Percentiles rank a stretch among this genome's conserved stretches.
phyloP scores from a whole-genome alignment of 495 filamentous ascomycete species.

The Aspergillus egyptiacus region DNA sequence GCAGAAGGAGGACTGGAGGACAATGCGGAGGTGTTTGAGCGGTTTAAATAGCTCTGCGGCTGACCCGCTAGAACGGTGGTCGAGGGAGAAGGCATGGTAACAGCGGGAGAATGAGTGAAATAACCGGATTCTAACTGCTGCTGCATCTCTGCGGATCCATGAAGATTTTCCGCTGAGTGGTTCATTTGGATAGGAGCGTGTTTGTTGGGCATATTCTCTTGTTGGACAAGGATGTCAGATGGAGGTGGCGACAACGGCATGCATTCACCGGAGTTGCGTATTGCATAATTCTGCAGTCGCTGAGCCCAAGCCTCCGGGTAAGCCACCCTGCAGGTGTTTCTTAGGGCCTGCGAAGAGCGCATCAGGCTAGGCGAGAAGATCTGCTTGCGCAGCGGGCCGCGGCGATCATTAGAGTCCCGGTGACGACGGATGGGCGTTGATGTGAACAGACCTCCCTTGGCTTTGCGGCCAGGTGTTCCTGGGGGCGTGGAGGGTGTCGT shows the following conservation, averaged over 20 bases:
- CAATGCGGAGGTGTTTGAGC: constrained; percentile 29
- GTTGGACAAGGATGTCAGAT: constrained; percentile 39
- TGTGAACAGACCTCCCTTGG: constrained; percentile 35
- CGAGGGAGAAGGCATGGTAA: constrained; percentile 37
- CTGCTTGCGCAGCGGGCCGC: constrained; percentile 36
- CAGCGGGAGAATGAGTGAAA: constrained; percentile 33
- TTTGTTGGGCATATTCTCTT: constrained; percentile 33
- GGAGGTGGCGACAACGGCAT: constrained; percentile 43
- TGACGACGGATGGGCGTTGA: constrained; percentile 40
- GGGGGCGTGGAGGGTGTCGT: constrained; percentile 41
- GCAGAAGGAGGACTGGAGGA: constrained; percentile 39
- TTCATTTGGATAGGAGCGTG: constrained; percentile 18
- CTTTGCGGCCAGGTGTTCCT: constrained; percentile 36
- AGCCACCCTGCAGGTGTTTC: constrained; percentile 33
- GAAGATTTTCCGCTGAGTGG: constrained; percentile 13
- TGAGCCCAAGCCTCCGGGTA: constrained; percentile 39
- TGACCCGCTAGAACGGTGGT: constrained; percentile 25
- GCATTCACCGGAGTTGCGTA: constrained; percentile 33
- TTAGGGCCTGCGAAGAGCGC: constrained; percentile 35
- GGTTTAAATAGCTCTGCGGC: constrained; percentile 35
- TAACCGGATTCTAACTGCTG: constrained; percentile 33
- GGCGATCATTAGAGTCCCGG: constrained; percentile 39
- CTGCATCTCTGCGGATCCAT: constrained; percentile 29
- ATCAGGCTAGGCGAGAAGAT: constrained; percentile 40
- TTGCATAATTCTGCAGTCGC: constrained; percentile 38